phyloP scores from a whole-genome alignment of 73 alveolate genomes.

The Loxodes magnus region DNA sequence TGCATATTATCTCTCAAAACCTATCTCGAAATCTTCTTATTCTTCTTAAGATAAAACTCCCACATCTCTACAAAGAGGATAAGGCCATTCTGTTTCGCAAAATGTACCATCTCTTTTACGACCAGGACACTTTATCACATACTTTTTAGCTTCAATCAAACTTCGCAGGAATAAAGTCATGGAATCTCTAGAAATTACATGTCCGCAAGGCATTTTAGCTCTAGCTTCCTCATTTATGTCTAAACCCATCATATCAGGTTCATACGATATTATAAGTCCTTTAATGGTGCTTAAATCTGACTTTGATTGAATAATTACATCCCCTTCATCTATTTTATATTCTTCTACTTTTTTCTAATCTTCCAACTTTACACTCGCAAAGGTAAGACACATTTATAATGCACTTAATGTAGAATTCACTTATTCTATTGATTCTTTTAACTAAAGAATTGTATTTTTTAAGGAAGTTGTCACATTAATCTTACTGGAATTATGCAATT shows the following conservation, averaged over 20 bases:
- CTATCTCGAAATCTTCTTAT: slow-evolving; percentile 3
- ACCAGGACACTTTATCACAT: slow-evolving; percentile 14
- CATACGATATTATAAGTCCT: slow-evolving; percentile 16
- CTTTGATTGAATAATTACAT: slow-evolving; percentile 9
- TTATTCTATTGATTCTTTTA: background rate
- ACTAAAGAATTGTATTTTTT: background rate
- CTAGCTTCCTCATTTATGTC: slow-evolving; percentile 14
- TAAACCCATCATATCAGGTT: slow-evolving; percentile 6
- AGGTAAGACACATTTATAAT: slow-evolving; percentile 5
- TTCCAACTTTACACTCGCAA: slow-evolving; percentile 7
- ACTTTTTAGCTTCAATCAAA: slow-evolving; percentile 10
- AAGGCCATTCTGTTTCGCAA: slow-evolving; percentile 18
- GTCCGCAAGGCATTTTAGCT: slow-evolving; percentile 30
- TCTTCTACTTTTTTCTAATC: background rate
- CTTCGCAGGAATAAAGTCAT: slow-evolving; percentile 12
- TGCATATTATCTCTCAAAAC: slow-evolving; percentile 7
- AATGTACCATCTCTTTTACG: background rate
- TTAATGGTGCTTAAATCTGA: slow-evolving; percentile 10
- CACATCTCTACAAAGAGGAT: slow-evolving; percentile 7
- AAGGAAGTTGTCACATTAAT: background rate
- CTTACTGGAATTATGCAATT: slow-evolving; percentile 1
- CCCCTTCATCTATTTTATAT: too few species aligned
- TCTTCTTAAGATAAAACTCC: slow-evolving; percentile 20
- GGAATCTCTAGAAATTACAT: slow-evolving; percentile 16
- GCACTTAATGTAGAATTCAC: background rate